phyloP scores from a whole-genome alignment of 202 grass and related monocot genomes.

The Schoenoplectus triqueter region DNA sequence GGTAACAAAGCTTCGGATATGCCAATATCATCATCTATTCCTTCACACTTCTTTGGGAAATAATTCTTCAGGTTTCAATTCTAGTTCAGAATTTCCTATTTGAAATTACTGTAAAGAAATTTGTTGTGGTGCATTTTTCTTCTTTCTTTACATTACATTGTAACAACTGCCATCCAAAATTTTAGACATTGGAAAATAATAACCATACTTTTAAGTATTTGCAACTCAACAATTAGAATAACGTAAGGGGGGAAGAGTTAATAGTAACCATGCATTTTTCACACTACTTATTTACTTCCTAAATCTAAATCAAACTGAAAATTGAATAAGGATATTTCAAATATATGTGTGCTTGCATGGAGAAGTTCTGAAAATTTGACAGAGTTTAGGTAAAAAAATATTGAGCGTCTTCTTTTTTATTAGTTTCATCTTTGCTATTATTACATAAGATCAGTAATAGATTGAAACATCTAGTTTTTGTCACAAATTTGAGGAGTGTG shows the following conservation, averaged over 20 bases:
- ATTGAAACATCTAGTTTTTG: neutral
- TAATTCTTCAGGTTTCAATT: slow-evolving; percentile 87
- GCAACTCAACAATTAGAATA: neutral
- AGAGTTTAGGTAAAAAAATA: neutral
- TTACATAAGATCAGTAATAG: neutral
- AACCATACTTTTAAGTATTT: neutral
- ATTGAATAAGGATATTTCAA: no score
- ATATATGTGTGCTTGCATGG: no score
- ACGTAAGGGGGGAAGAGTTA: neutral
- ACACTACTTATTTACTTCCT: no score
- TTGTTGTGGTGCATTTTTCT: neutral
- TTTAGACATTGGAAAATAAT: neutral
- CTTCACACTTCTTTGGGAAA: slow-evolving; percentile 83
- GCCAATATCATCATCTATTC: slow-evolving; percentile 78
- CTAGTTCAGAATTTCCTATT: slow-evolving; percentile 28
- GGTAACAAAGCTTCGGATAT: slow-evolving; percentile 82
- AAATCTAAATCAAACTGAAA: no score
- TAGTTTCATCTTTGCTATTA: neutral
- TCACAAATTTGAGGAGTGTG: neutral
- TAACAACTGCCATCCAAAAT: no score
- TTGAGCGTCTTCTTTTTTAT: neutral
- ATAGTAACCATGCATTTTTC: neutral
- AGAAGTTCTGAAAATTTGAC: no score
- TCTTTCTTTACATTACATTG: neutral
- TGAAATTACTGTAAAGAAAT: neutral